phyloP scores from a whole-genome alignment of 139 green algal genomes.

The Chlorella sp. region DNA sequence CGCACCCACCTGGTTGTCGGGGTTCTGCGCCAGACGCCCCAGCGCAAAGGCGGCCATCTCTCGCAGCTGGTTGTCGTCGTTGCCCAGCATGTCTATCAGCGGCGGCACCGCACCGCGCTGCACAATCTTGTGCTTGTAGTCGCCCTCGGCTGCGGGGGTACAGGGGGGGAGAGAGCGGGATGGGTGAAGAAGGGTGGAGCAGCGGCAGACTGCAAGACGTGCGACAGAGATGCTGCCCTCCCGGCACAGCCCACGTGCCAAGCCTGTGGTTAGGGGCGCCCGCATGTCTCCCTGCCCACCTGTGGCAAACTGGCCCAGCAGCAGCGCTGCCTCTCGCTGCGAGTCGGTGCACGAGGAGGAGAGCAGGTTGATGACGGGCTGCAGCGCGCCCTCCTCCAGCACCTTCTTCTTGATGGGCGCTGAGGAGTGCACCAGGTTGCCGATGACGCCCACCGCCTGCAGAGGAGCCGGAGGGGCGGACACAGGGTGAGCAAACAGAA shows the following conservation, averaged over 20 bases:
- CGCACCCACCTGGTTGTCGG: slow-evolving; percentile 86
- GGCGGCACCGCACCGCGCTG: slow-evolving; percentile 94
- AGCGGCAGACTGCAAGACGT: not conserved
- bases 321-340: slow-evolving; percentile 94
- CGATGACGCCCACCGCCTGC: slow-evolving; percentile 95
- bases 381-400: slow-evolving; percentile 91
- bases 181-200: not conserved
- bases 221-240: too few species aligned
- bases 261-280: too few species aligned
- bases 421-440: slow-evolving; percentile 97
- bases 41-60: slow-evolving; percentile 99
- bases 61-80: slow-evolving; percentile 78
- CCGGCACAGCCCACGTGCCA: too few species aligned
- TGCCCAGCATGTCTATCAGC: slow-evolving; percentile 94
- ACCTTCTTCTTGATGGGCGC: slow-evolving; percentile 82
- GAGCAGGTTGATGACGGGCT: slow-evolving; percentile 97
- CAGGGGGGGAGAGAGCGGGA: not conserved
- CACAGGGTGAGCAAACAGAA: not conserved
- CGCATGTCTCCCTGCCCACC: slow-evolving; percentile 14
- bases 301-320: slow-evolving; percentile 98
- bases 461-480: not conserved
- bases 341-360: slow-evolving; percentile 86
- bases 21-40: slow-evolving; percentile 93
- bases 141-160: slow-evolving; percentile 61
- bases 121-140: slow-evolving; percentile 90